Base-by-base conservation (phyloP, 768 basidiomycete genomes). In the Porpolomopsis calyptriformis region DNA sequence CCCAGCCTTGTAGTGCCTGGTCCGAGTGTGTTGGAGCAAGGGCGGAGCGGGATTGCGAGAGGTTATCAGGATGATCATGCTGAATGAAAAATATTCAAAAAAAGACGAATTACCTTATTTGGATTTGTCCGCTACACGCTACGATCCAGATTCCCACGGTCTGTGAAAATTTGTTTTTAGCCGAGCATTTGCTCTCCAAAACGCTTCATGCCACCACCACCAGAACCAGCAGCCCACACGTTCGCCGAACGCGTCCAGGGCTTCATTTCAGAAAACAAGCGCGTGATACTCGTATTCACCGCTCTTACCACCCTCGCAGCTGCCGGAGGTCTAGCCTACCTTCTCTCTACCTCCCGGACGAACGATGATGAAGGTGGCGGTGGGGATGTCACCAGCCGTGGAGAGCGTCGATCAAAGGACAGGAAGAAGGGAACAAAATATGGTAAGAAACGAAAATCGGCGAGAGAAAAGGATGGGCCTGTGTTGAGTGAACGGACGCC, bases 21-120 rank as follows among this genome's bases (percentile, higher is more conserved):
- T 1, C 92, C 93, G 0, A 77, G 84, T 50, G 60, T 82, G 33
- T 61, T 98, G 48, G 89, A 96, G 64, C 86, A 94, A 60, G 94
- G 94, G 0, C 67, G 91, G 38, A 85, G 77, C 53, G 94, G 94
- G 4, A 83, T 94, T 38, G 91, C 94, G 31, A 74, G 83, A 50
- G 89, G 85, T 8, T 97, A 98, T 60, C 73, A 73, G 39, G 82
- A 85, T 49, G 73, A 73, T 50, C 63, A 64, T 51, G 26, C 14
- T 20, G 14, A 5, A 41, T 41, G 19, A 8, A 14, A 12, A 24
- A 25, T 14, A 18, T 39, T n/a, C 11, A 10, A 22, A 4, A 10
- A 4, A 10, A 2, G n/a, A 11, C 37, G 11, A n/a, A 19, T 19
- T 5, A 10, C 4, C 37, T 19, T 12, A 20, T 39, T 19, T 5